Base-by-base conservation (phyloP, 2,329 filamentous ascomycete genomes). In the Beauveria australis region DNA sequence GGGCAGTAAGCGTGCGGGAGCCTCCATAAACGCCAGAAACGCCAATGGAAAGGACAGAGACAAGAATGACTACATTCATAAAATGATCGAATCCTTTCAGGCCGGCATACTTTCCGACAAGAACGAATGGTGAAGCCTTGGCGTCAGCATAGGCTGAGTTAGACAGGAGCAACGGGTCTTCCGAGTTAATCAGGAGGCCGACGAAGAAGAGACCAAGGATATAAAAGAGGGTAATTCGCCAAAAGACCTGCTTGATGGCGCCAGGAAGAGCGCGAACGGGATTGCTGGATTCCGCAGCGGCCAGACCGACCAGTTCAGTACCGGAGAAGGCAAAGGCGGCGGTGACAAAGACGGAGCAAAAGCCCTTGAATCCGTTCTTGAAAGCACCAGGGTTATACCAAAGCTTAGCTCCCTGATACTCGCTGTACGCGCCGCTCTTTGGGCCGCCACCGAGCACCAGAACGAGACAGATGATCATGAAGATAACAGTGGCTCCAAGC, bases 241-340 rank as follows among this genome's bases (percentile, higher is more conserved):
- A 80, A 66, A 80, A 80, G 37, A 80, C 88, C 73, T 93, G 89
- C 76, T 92, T 93, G 68, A 92, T 85, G 2, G 91, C 90, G 24
- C 85, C 87, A 0, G 91, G 91, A 0, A 95, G 80, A 0, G 86
- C 83, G 70, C 89, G 85, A 64, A 84, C 80, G 1, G 87, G 87
- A 67, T 89, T 88, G 4, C 71, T 73, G 0, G 86, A 83, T 73
- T 90, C 87, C 14, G 87, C 87, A 4, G 87, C 87, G 5, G 86
- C 86, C 9, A 90, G 80, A 68, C 87, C 87, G 51, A 89, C 86
- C 5, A 88, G 75, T 69, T 89, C 87, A 1, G 86, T 88, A 12
- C 86, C 86, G 2, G 84, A 80, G 65, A 87, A 89, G 43, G 86
- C 77, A 67, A 89, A 89, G 14, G 86, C 86, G 5, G 87, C 86